Base-by-base conservation (phyloP, 176 grass and related monocot species). In the Calamus simplicifolius region DNA sequence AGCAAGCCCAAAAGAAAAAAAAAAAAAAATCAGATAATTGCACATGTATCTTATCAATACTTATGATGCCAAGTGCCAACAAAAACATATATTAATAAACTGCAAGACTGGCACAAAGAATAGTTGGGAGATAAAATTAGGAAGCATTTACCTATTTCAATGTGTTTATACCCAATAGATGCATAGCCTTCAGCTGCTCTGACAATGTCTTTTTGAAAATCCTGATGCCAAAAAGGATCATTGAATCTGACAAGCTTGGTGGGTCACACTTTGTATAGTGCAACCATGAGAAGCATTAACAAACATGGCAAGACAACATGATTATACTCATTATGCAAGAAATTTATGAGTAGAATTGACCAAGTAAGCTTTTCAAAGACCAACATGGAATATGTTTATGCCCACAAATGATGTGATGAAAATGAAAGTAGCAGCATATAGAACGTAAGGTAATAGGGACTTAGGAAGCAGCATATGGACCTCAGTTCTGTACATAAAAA, bases 131-230 rank as follows among this genome's bases (percentile, higher is more conserved):
- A 27, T 64, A n/a, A 27, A 21, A 54, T 73, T 28, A 78, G 61
- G 25, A 76, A 38, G 4, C 15, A 73, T 68, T 50, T 85, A 96
- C 91, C 91, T 25, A 81, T 74, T 87, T 96, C 91, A 81, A 85
- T 50, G 64, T 96, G 86, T 54, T 60, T 96, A 76, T 16, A 81
- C 51, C 83, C 83, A 73, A 84, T 56, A 55, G 64, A 69, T 51
- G 86, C 70, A 68, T 82, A 81, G 5, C 68, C 86, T 96, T 96
- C 91, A 58, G 63, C 82, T 35, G 86, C 86, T 69, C 86, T 71
- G 62, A 69, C 86, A 66, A 90, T 84, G 63, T 96, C 91, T 77
- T 98, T 98, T 52, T 98, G 87, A 68, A 98, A 92, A 83, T 98
- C 84, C 93, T 98, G 75, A 67, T 58, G 53, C 38, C 19, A 28